Conservation (phyloP, 2,329 filamentous ascomycete species). For the Neonectria faginata region DNA sequence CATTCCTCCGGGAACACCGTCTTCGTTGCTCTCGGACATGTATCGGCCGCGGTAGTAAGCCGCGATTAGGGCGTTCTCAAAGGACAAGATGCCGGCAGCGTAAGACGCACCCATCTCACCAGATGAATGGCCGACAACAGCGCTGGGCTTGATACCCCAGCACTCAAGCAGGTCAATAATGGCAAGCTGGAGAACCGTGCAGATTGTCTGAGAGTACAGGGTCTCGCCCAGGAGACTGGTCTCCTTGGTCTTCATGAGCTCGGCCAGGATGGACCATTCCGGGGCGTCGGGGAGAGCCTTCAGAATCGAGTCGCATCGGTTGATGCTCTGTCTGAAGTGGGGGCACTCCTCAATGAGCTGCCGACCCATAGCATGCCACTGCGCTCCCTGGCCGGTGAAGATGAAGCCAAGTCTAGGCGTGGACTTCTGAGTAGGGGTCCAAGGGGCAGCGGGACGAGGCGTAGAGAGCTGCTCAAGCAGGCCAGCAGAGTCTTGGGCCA, state of each 20-base stretch:
- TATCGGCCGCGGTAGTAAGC: constrained; percentile 47
- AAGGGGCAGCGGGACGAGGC: constrained; percentile 34
- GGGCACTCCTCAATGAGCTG: constrained; percentile 44
- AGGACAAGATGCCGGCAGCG: constrained; percentile 50
- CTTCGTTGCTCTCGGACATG: constrained; percentile 45
- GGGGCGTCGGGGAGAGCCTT: constrained; percentile 35
- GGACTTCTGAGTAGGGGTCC: constrained; percentile 32
- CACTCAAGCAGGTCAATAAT: constrained; percentile 51
- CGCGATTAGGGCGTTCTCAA: constrained; percentile 48
- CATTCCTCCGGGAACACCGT: constrained; percentile 50
- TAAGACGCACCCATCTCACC: constrained; percentile 60
- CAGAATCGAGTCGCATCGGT: constrained; percentile 46
- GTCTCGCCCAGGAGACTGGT: constrained; percentile 37
- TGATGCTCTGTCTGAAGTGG: constrained; percentile 45
- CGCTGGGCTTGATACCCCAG: constrained; percentile 52
- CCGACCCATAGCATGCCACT: constrained; percentile 43
- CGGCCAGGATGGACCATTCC: constrained; percentile 47
- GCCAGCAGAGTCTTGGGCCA: constrained; percentile 31
- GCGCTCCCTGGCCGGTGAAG: constrained; percentile 46
- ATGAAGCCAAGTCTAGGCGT: constrained; percentile 39
- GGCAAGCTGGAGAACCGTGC: constrained; percentile 56
- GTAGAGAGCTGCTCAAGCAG: constrained; percentile 33
- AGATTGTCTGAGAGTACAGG: constrained; percentile 51
- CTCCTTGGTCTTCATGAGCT: constrained; percentile 49
- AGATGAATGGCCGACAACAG: constrained; percentile 56